A percentile compares a stretch with the other conserved stretches of the same genome.
These are phyloP conservation scores for Saturnispora ahearnii DNA, from an alignment of 805 yeast species.

Conservation along the genomic window DNA sequence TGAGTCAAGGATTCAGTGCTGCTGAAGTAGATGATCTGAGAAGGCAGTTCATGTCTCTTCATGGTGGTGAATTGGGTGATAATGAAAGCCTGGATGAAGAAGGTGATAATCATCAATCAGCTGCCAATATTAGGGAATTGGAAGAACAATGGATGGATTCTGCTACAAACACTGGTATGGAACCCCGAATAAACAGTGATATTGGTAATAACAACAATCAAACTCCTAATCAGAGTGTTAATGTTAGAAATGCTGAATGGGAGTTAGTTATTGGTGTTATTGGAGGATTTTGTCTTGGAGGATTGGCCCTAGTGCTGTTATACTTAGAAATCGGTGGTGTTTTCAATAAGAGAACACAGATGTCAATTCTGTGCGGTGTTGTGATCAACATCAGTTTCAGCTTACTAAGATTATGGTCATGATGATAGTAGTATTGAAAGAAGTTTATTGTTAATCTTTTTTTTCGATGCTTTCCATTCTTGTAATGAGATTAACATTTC, in stretches of 20 bases:
- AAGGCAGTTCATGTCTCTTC: conserved; percentile 62
- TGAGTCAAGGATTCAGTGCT: conserved; percentile 75
- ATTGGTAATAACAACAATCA: background rate
- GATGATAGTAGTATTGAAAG: background rate
- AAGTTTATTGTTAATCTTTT: background rate
- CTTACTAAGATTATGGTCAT: conserved; percentile 18
- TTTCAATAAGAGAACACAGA: conserved; percentile 52
- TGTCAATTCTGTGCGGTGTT: conserved; percentile 67
- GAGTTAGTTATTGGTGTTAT: conserved; percentile 63
- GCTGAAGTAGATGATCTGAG: conserved; percentile 68
- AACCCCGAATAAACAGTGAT: conserved; percentile 4
- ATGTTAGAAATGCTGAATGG: conserved; percentile 36
- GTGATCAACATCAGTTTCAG: conserved; percentile 62
- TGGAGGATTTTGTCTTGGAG: conserved; percentile 70
- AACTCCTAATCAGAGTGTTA: background rate
- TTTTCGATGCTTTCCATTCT: background rate
- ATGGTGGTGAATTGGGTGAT: conserved; percentile 35
- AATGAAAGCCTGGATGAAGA: conserved; percentile 22
- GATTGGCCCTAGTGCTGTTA: conserved; percentile 54
- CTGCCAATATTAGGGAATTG: conserved; percentile 42
- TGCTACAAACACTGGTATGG: background rate
- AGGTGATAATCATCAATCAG: conserved; percentile 18
- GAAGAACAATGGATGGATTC: conserved; percentile 84
- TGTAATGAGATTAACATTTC: background rate
- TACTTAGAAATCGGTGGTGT: conserved; percentile 46